Evolutionary conservation across 345 rosid genomes (phyloP), one percentile per base, ranked within the genome.

Genomic region (Brassica napus): DNA sequence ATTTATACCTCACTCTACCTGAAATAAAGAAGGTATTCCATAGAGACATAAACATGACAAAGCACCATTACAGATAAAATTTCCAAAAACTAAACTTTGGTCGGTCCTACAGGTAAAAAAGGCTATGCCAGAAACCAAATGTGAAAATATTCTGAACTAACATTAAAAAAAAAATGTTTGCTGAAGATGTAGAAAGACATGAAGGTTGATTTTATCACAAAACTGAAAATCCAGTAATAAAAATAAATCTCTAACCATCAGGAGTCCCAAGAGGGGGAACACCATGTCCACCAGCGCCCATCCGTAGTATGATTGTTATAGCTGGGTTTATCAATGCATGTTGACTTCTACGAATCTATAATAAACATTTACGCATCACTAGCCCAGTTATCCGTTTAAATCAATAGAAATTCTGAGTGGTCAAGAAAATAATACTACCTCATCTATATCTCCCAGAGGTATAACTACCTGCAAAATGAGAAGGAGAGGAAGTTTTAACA

Each of bases 231-330:
- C 71, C 31, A 75, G 23, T 10, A 44, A 76, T 4, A 16, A 37
- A 75, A 71, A 42, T 61, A 75, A 61, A 37, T 58, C 16, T 80
- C 99, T 82, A 78, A 95, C 98, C 99, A 84, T 95, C 99, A 65
- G 93, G 92, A 82, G 94, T 95, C 77, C 99, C 99, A 69, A 95
- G 86, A 81, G 99, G 99, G 78, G 99, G 99, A 71, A 95, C 99
- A 82, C 98, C 99, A 85, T 91, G 99, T 74, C 99, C 99, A 83
- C 99, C 99, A 75, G 99, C 98, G 71, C 99, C 99, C 94, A 90
- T 87, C 76, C 91, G 96, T 57, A 95, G 94, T 82, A 90, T 89
- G 74, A 93, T 89, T 77, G 99, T 93, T 79, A 93, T 84, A 23
- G 99, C 91, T 82, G 99, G 99, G 87, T 95, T 95, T 74, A 95